Conservation (phyloP, 1,284 basidiomycete species). For the Exobasidium cylindrosporum region DNA sequence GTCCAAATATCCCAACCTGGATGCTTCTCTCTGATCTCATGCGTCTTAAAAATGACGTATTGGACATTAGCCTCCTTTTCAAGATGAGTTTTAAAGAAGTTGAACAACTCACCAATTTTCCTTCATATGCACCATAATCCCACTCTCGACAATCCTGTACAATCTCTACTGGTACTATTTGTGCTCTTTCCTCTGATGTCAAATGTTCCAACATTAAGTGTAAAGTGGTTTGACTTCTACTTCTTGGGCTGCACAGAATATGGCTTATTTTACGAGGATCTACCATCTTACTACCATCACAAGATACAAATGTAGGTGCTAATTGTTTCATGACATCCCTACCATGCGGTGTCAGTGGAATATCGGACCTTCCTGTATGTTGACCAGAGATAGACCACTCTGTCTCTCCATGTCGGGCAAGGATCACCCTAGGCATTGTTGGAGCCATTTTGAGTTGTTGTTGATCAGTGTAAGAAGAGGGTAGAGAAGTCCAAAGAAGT, state of each 20-base stretch:
- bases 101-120: conserved; percentile 21
- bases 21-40: conserved; percentile 34
- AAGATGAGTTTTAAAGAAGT: background rate
- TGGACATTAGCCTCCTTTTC: background rate
- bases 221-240: conserved; percentile 39
- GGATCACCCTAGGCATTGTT: conserved; percentile 47
- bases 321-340: conserved; percentile 42
- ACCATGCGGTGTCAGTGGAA: conserved; percentile 47
- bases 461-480: background rate
- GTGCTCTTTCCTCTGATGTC: conserved; percentile 18
- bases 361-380: conserved; percentile 51
- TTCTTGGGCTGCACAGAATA: conserved; percentile 43
- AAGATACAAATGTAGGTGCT: conserved; percentile 36
- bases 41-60: no score
- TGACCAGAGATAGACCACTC: conserved; percentile 52
- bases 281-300: conserved; percentile 34
- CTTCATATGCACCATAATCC: conserved; percentile 54
- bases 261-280: conserved; percentile 39
- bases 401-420: conserved; percentile 52
- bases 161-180: conserved; percentile 30
- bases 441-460: conserved; percentile 11
- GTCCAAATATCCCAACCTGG: conserved; percentile 52
- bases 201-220: conserved; percentile 42
- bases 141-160: conserved; percentile 49
- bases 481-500: no score